Evolutionary conservation across 768 basidiomycete genomes (phyloP).

Genomic region (Trametes cubensis): DNA sequence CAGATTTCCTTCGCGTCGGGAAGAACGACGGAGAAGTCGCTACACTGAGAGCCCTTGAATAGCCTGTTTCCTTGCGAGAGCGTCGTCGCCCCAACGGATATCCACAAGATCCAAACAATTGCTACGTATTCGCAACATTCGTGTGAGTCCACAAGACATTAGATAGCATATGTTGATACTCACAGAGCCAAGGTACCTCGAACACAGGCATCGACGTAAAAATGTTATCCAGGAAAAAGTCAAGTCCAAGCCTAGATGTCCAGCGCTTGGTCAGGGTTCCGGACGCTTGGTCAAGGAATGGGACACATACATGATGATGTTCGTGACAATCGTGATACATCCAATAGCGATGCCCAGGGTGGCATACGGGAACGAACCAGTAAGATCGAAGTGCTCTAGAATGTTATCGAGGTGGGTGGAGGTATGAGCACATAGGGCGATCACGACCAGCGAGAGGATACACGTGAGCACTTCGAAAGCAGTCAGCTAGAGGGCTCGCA

Average conservation of each 20-base stretch:
- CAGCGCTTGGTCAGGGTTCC: background rate
- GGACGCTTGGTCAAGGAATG: background rate
- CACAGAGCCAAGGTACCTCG: slow-evolving; percentile 13
- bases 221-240: slow-evolving; percentile 13
- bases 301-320: background rate
- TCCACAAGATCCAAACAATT: slow-evolving; percentile 13
- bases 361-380: background rate
- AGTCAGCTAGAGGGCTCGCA: background rate
- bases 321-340: background rate
- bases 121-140: background rate
- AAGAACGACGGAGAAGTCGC: background rate
- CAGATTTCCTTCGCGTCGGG: slow-evolving; percentile 1
- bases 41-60: background rate
- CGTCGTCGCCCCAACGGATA: slow-evolving; percentile 10
- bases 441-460: slow-evolving; percentile 2
- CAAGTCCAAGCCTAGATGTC: background rate
- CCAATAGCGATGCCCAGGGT: slow-evolving; percentile 8
- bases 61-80: slow-evolving; percentile 8
- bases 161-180: background rate
- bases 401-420: slow-evolving; percentile 7
- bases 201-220: slow-evolving; percentile 8
- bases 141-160: background rate
- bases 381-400: background rate
- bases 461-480: background rate
- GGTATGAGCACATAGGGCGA: slow-evolving; percentile 15